phyloP scores from a whole-genome alignment of 805 yeast species.

The Candida silvicultrix region DNA sequence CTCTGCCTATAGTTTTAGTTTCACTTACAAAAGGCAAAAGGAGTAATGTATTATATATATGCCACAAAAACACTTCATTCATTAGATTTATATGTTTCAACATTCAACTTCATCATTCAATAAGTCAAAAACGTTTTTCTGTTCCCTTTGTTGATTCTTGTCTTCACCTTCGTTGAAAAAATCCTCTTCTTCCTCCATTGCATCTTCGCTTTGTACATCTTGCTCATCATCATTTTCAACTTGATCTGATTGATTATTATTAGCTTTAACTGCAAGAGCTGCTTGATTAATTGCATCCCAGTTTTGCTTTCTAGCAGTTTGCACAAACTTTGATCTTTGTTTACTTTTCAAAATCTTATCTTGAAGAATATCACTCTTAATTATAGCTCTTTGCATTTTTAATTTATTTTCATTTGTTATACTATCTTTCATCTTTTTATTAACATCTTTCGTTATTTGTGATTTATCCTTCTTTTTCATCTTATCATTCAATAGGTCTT shows the following conservation, averaged over 20 bases:
- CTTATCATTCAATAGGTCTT: conserved; percentile 51
- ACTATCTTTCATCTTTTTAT: conserved; percentile 14
- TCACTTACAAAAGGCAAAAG: too few relatives aligned
- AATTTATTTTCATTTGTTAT: conserved; percentile 28
- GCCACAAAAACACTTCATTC: too few relatives aligned
- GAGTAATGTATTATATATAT: not conserved
- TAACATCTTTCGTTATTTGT: conserved; percentile 21
- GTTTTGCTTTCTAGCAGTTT: conserved; percentile 56
- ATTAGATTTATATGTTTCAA: too few relatives aligned
- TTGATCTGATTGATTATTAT: conserved; percentile 15
- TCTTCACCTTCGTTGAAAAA: conserved; percentile 12
- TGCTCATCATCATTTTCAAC: conserved; percentile 12
- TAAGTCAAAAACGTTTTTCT: conserved; percentile 23
- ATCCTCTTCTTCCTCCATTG: conserved; percentile 17
- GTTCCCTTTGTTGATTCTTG: not conserved
- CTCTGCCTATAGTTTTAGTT: too few relatives aligned
- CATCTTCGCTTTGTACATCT: conserved; percentile 6
- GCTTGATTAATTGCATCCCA: conserved; percentile 60
- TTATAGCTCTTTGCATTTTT: conserved; percentile 42
- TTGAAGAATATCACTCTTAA: conserved; percentile 47
- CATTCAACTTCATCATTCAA: conserved; percentile 27
- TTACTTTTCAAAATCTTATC: conserved; percentile 61
- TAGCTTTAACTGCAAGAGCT: conserved; percentile 29
- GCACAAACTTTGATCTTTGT: conserved; percentile 56
- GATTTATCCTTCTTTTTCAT: conserved; percentile 31